These are phyloP conservation scores for Lycium barbarum DNA, from an alignment of 257 asterid genomes.

Conservation along the genomic window DNA sequence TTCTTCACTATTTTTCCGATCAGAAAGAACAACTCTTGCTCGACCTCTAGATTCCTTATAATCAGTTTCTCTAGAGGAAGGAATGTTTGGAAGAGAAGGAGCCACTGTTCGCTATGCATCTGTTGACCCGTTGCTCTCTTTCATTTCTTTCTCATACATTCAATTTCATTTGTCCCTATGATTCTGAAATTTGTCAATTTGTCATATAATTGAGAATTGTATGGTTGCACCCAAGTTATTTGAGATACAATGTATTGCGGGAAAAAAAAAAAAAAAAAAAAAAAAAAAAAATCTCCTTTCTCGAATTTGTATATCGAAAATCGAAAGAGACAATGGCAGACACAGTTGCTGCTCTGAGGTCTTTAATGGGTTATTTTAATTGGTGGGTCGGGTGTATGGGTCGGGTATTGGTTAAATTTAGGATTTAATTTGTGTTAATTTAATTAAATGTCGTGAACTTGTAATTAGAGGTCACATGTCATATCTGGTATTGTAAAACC, in stretches of 20 bases:
- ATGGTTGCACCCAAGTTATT: neutral
- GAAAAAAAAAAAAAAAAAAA: no score
- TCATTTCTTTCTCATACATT: neutral
- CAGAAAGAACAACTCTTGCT: slow-evolving; percentile 65
- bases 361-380: no score
- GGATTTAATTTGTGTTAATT: no score
- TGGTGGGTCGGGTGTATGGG: no score
- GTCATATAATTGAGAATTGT: neutral
- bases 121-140: neutral
- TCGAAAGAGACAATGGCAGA: no score
- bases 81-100: neutral
- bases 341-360: no score
- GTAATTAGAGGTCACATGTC: no score
- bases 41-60: slow-evolving; percentile 46
- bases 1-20: slow-evolving; percentile 78
- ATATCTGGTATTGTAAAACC: no score
- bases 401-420: no score
- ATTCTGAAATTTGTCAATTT: neutral
- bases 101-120: neutral
- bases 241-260: neutral
- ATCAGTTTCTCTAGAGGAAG: slow-evolving; percentile 16
- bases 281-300: no score
- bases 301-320: no score
- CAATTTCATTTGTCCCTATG: neutral
- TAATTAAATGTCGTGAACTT: no score